Evolutionary conservation across 306 rosid species (phyloP), one percentile per base, ranked within the genome.

Genomic region (Luffa acutangula): DNA sequence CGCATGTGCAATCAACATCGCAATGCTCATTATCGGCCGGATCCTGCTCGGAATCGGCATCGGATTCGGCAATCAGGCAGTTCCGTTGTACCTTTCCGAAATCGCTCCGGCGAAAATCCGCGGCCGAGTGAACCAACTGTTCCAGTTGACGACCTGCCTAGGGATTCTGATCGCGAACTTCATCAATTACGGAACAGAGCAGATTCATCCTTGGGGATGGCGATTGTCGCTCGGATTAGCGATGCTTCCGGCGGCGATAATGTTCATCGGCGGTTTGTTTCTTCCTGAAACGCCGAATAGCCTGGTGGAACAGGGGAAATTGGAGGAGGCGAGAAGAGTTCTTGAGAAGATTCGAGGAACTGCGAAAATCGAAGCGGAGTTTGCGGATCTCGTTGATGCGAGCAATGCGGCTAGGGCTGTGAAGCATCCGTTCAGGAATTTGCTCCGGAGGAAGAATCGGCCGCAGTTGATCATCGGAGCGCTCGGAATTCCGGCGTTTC

Each of bases 51-150:
- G 97, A 0, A 74, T 90, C 53, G 97, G 97, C 81, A 91, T 91
- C 79, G 98, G 98, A 36, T 95, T 95, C 67, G 98, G 97, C 56
- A 95, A 92, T 69, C 98, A 92, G 92, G 98, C 96, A 2, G 97
- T 91, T 77, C 98, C 97, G 3, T 63, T 93, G 63, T 93, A 93
- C 80, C 97, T 93, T 17, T 90, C 97, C 1, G 97, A 93, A 83
- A 93, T 93, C 90, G 88, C 98, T 46, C 98, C 98, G 1, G 97
- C 92, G 0, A 89, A 93, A 75, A 84, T 87, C 80, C 80, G 98
- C 81, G 98, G 97, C 73, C 90, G 90, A n/a, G 90, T 92, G 41
- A 95, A 95, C 84, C 98, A 92, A 80, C 86, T 95, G 75, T 95
- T 95, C 83, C 98, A 95, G 83, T 82, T 93, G 76, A 92, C 96